A percentile compares a stretch with the other conserved stretches of the same genome.
Evolutionary conservation across 495 filamentous ascomycete species (phyloP).

Genomic region (Usnea hakonensis): DNA sequence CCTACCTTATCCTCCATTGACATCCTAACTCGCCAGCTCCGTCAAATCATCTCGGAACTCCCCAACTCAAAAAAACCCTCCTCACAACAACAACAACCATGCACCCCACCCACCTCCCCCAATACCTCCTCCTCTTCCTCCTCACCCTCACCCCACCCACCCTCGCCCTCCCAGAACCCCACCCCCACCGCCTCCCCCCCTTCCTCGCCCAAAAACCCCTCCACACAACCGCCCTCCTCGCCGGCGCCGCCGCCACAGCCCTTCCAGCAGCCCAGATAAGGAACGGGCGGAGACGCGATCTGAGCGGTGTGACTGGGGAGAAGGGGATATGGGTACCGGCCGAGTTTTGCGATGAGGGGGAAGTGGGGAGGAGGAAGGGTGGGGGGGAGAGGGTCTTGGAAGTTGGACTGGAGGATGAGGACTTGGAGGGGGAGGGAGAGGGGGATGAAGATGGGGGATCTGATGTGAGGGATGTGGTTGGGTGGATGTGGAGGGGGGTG

Average conservation of each 20-base stretch:
- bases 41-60: background rate
- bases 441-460: background rate
- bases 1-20: background rate
- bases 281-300: background rate
- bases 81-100: background rate
- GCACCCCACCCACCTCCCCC: background rate
- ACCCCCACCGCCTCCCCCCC: constrained; percentile 8
- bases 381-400: background rate
- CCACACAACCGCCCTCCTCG: constrained; percentile 21
- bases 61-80: background rate
- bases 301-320: constrained; percentile 2
- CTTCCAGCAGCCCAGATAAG: background rate
- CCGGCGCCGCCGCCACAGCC: constrained; percentile 19
- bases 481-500: background rate
- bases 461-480: background rate
- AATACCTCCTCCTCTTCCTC: constrained; percentile 2
- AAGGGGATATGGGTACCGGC: constrained; percentile 9
- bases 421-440: background rate
- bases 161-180: background rate
- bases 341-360: constrained; percentile 1
- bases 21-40: background rate
- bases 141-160: background rate
- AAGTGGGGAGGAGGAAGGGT: background rate
- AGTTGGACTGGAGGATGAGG: background rate
- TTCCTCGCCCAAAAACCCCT: constrained; percentile 19